Evolutionary conservation across 2,329 filamentous ascomycete genomes (phyloP).

Genomic region (Nemania abortiva): DNA sequence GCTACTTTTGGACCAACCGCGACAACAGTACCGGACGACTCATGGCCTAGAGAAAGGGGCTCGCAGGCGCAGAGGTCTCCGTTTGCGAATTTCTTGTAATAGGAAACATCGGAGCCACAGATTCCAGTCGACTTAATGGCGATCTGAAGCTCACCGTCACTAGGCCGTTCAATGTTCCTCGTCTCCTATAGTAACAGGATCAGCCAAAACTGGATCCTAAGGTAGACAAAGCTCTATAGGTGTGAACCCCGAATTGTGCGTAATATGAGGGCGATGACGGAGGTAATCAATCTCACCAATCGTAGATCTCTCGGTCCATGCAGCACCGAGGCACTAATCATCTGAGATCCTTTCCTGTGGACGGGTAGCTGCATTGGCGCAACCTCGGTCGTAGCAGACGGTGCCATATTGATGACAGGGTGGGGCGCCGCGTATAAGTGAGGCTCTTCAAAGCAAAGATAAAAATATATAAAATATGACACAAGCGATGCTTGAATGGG

Average conservation of each 20-base stretch:
- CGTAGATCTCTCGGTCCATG: slow-evolving; percentile 69
- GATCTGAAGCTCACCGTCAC: slow-evolving; percentile 70
- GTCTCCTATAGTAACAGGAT: slow-evolving; percentile 58
- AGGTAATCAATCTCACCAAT: slow-evolving; percentile 63
- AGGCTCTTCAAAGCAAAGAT: neutral
- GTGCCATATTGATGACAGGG: slow-evolving; percentile 60
- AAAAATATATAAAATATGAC: slow-evolving; percentile 3
- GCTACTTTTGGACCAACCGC: slow-evolving; percentile 65
- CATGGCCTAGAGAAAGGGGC: slow-evolving; percentile 74
- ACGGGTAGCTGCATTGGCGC: slow-evolving; percentile 60
- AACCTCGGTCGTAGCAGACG: slow-evolving; percentile 61
- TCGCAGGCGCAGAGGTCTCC: slow-evolving; percentile 75
- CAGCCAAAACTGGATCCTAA: slow-evolving; percentile 32
- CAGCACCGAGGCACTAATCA: slow-evolving; percentile 65
- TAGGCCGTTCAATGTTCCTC: slow-evolving; percentile 62
- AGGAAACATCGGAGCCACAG: slow-evolving; percentile 77
- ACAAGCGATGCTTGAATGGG: neutral
- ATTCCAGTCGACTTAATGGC: slow-evolving; percentile 75
- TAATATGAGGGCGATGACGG: slow-evolving; percentile 46
- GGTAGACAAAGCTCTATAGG: slow-evolving; percentile 7
- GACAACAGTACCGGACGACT: slow-evolving; percentile 70
- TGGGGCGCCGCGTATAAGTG: slow-evolving; percentile 45
- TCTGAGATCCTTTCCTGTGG: slow-evolving; percentile 58
- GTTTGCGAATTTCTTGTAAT: slow-evolving; percentile 79
- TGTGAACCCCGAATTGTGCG: slow-evolving; percentile 44